These are phyloP conservation scores for Leishmania major DNA, from an alignment of 208 protist species.

Conservation along the genomic window DNA sequence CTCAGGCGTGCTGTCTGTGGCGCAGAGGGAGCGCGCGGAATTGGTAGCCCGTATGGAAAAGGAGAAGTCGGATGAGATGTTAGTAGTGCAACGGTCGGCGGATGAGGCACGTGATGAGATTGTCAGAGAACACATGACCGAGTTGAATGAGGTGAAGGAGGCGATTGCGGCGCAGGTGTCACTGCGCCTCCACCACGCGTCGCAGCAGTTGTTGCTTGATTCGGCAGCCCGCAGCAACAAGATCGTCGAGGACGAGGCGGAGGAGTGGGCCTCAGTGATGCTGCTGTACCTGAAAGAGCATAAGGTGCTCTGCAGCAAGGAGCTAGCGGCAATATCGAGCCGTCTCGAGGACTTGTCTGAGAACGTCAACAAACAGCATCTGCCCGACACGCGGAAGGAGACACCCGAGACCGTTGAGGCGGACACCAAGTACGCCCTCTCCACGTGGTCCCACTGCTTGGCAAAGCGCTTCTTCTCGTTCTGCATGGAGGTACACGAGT, in stretches of 20 bases:
- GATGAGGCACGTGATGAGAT: slow-evolving; percentile 43
- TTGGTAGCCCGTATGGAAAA: slow-evolving; percentile 39
- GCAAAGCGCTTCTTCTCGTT: slow-evolving; percentile 79
- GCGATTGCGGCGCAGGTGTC: slow-evolving; percentile 33
- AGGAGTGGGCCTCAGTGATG: slow-evolving; percentile 42
- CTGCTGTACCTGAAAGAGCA: slow-evolving; percentile 44
- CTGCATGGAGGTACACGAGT: slow-evolving; percentile 74
- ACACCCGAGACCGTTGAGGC: slow-evolving; percentile 47
- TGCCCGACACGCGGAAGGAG: slow-evolving; percentile 28
- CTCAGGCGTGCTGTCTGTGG: slow-evolving; percentile 45
- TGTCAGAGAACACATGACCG: slow-evolving; percentile 35
- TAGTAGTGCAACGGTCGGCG: slow-evolving; percentile 24
- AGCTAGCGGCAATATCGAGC: slow-evolving; percentile 28
- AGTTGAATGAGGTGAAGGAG: slow-evolving; percentile 49
- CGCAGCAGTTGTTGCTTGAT: slow-evolving; percentile 42
- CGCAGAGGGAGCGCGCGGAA: slow-evolving; percentile 55
- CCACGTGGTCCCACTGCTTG: slow-evolving; percentile 68
- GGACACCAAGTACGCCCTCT: slow-evolving; percentile 56
- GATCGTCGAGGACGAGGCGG: slow-evolving; percentile 57
- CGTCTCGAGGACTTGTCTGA: slow-evolving; percentile 47
- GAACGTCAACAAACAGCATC: slow-evolving; percentile 49
- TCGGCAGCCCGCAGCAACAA: slow-evolving; percentile 38
- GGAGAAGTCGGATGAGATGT: slow-evolving; percentile 44
- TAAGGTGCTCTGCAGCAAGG: slow-evolving; percentile 31
- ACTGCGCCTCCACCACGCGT: slow-evolving; percentile 22